Evolutionary conservation across 2,329 filamentous ascomycete genomes (phyloP).

Genomic region (Colletotrichum sidae): DNA sequence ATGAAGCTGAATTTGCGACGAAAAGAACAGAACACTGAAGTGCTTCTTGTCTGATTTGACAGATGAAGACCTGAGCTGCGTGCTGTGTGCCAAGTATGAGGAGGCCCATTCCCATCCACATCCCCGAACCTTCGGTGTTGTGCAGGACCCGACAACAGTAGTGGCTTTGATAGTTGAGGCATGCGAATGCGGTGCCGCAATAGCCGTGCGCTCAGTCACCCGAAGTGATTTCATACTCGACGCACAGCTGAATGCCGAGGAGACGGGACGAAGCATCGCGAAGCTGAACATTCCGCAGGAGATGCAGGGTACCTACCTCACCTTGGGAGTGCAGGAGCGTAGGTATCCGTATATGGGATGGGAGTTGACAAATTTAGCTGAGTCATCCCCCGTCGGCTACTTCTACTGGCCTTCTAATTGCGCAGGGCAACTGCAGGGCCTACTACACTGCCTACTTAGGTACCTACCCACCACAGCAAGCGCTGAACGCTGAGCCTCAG

Average conservation of each 20-base stretch:
- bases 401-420: neutral
- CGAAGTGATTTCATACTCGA: conserved; percentile 4
- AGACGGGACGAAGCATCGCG: neutral
- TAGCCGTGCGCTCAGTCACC: conserved; percentile 28
- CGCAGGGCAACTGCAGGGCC: neutral
- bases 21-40: no score
- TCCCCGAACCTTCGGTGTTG: no score
- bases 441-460: neutral
- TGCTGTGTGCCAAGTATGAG: no score
- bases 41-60: no score
- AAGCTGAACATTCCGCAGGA: neutral
- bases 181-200: conserved; percentile 1
- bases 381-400: conserved; percentile 16
- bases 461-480: neutral
- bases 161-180: no score
- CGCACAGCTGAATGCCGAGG: neutral
- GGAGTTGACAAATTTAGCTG: conserved; percentile 17
- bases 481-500: no score
- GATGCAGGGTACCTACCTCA: neutral
- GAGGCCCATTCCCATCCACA: no score
- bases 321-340: no score
- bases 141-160: no score
- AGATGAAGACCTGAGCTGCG: no score
- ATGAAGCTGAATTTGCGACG: no score
- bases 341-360: conserved; percentile 21